Percentiles rank a stretch among this genome's conserved stretches.
phyloP scores from a whole-genome alignment of 768 basidiomycete species.

The Calocybe indica region DNA sequence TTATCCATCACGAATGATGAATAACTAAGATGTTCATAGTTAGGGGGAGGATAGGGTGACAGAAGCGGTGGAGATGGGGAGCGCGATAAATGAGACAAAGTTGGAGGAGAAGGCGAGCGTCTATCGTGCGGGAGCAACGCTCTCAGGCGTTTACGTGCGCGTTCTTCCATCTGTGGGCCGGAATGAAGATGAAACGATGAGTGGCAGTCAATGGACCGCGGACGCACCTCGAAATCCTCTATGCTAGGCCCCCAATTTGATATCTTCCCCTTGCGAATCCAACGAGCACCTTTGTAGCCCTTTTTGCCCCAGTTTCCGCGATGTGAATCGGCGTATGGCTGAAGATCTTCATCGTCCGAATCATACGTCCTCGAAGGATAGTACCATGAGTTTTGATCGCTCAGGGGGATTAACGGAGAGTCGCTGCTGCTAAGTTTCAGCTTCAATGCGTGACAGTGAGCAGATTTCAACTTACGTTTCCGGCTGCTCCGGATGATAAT shows the following conservation, averaged over 20 bases:
- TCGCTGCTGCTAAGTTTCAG: conserved; percentile 7
- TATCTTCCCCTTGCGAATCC: conserved; percentile 80
- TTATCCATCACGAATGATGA: conserved; percentile 85
- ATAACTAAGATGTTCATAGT: conserved; percentile 65
- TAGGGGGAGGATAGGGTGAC: conserved; percentile 70
- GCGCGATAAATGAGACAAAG: conserved; percentile 69
- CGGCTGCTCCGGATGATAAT: too few relatives aligned
- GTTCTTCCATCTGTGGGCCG: conserved; percentile 62
- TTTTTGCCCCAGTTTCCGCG: conserved; percentile 87
- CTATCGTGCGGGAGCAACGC: conserved; percentile 53
- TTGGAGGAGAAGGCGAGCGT: conserved; percentile 67
- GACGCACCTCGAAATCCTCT: conserved; percentile 80
- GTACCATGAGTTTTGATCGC: conserved; percentile 78
- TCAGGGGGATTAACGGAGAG: conserved; percentile 34
- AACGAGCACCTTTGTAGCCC: conserved; percentile 65
- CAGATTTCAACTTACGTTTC: background rate
- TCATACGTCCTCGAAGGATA: conserved; percentile 75
- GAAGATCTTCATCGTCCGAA: conserved; percentile 53
- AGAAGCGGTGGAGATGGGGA: conserved; percentile 72
- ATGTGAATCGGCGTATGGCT: conserved; percentile 29
- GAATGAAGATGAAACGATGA: conserved; percentile 6
- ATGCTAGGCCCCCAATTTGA: conserved; percentile 78
- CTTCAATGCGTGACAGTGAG: conserved; percentile 3
- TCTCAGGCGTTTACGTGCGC: conserved; percentile 76
- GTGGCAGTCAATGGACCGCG: background rate